Base-by-base conservation (phyloP, 2,329 filamentous ascomycete genomes). In the Verticillium albo-atrum region DNA sequence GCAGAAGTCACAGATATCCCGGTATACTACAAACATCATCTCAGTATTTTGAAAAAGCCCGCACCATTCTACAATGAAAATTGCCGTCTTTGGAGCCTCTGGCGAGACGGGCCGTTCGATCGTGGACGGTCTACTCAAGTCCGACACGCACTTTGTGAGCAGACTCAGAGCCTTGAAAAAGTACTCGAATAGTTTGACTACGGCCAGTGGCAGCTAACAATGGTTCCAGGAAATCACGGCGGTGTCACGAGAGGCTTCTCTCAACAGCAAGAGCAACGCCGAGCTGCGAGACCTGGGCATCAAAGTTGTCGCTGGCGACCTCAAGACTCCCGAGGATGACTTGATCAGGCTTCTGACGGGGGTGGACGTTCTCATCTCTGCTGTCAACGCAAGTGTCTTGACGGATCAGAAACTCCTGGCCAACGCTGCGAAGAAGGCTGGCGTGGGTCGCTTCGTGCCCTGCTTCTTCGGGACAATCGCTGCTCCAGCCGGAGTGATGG, bases 381-480 rank as follows among this genome's bases (percentile, higher is more conserved):
- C 71, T 58, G 72, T 82, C 26, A 65, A 67, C 20, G 68, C 70
- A 2, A 64, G 63, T 4, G 68, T 68, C 42, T 68, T 75, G 35
- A 66, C 71, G 27, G 73, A 75, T 12, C 77, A 85, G 61, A 75
- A 79, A 7, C 71, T 71, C 3, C 71, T 84, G 2, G 74, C 75
- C 30, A 74, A 74, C 35, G 82, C 81, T 1, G 76, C 79, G 2
- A 79, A 81, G 62, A 71, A 71, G 54, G 78, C 76, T 3, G 78
- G 79, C 0, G 77, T 83, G 4, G 74, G 76, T 60, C 77, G 82
- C 50, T 85, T 83, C 62, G 74, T 84, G 34, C 82, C 82, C 3
- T 79, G 77, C 63, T 75, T 73, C 57, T 84, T 79, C 60, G 75
- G 73, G 20, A 77, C 79, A 0, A 68, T 79, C n/a, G 68, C 74